A percentile compares a stretch with the other conserved stretches of the same genome.
phyloP scores from a whole-genome alignment of 345 rosid genomes.

The Boechera retrofracta region DNA sequence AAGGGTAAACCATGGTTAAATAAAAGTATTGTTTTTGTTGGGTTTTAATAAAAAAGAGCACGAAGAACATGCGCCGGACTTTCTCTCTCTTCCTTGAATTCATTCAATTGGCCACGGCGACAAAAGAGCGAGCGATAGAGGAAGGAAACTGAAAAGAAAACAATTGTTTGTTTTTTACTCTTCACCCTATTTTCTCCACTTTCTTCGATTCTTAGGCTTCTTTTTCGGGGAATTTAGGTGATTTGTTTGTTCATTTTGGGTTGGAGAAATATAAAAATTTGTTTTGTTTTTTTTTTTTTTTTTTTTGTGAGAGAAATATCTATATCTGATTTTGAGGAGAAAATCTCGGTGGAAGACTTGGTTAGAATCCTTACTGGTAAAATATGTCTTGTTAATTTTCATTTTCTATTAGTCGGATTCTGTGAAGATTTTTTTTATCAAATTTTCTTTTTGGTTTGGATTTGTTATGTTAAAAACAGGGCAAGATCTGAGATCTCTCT shows the following conservation, averaged over 20 bases:
- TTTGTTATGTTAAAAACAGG: constrained; percentile 7
- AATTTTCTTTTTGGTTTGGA: not conserved
- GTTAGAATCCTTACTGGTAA: constrained; percentile 17
- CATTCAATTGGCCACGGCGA: constrained; percentile 46
- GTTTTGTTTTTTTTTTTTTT: not conserved
- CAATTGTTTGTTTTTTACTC: not conserved
- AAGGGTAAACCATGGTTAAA: constrained; percentile 35
- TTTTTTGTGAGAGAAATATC: not conserved
- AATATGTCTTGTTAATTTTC: not conserved
- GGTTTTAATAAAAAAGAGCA: constrained; percentile 32
- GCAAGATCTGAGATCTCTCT: constrained; percentile 47
- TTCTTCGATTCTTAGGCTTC: constrained; percentile 8
- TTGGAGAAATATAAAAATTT: not conserved
- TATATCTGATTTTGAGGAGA: not conserved
- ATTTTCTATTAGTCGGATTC: not conserved
- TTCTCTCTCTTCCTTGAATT: constrained; percentile 44
- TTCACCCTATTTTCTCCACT: not conserved
- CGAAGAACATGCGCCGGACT: constrained; percentile 48
- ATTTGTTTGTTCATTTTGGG: constrained; percentile 29
- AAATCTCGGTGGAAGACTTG: not conserved
- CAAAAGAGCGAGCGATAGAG: constrained; percentile 10
- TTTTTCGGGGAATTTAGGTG: not conserved
- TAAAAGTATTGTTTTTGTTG: constrained; percentile 3
- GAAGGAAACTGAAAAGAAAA: not conserved
- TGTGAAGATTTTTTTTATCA: not conserved